These are phyloP conservation scores for Cudoniella acicularis DNA, from an alignment of 495 filamentous ascomycete genomes.

Conservation along the genomic window DNA sequence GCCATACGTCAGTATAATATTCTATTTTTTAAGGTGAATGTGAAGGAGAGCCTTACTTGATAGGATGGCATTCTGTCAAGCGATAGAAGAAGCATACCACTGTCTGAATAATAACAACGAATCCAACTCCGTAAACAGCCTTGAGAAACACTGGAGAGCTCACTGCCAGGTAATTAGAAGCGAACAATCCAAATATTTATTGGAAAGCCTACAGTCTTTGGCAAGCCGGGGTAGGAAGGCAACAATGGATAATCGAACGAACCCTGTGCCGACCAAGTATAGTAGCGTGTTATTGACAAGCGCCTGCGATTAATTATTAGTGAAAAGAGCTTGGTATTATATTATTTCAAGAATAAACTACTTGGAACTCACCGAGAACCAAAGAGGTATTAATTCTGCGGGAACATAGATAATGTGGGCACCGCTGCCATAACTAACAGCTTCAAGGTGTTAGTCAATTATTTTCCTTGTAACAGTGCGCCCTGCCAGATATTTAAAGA, in stretches of 20 bases:
- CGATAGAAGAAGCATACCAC: constrained; percentile 18
- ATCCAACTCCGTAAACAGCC: constrained; percentile 12
- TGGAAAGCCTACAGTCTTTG: constrained; percentile 26
- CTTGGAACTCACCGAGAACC: constrained; percentile 28
- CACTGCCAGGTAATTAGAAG: not conserved
- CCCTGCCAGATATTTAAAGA: too few species aligned
- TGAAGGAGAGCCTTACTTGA: constrained; percentile 13
- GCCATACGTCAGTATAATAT: not conserved
- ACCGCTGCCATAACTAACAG: constrained; percentile 12
- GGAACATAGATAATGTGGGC: constrained; percentile 20
- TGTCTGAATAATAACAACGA: constrained; percentile 21
- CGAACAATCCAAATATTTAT: constrained; percentile 6
- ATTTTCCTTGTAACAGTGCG: too few species aligned
- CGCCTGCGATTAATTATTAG: constrained; percentile 21
- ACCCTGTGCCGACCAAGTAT: constrained; percentile 27
- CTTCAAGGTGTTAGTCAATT: constrained; percentile 1
- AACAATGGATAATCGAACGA: constrained; percentile 29
- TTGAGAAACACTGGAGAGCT: not conserved
- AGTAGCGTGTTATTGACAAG: constrained; percentile 16
- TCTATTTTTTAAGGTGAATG: not conserved
- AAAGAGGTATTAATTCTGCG: constrained; percentile 8
- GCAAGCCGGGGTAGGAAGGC: constrained; percentile 28
- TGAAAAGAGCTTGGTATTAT: too few species aligned
- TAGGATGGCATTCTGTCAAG: constrained; percentile 23
- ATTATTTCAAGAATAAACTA: too few species aligned